Percentiles rank a stretch among this genome's conserved stretches.
These are phyloP conservation scores for Venturia nashicola DNA, from an alignment of 2,329 filamentous ascomycete species.

Conservation along the genomic window DNA sequence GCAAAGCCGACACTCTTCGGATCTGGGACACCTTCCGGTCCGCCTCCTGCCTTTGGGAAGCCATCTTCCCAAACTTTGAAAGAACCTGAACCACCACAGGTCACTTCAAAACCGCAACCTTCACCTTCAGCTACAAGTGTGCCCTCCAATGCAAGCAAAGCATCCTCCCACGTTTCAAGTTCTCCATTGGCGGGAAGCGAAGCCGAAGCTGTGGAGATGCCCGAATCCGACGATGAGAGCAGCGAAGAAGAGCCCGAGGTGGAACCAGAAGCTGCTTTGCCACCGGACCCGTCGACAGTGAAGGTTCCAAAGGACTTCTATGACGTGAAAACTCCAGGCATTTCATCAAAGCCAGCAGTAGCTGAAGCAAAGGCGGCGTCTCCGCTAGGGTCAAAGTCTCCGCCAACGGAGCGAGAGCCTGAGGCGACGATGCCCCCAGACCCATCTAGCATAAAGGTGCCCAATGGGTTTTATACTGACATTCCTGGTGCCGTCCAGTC, in stretches of 20 bases:
- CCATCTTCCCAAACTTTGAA: background rate
- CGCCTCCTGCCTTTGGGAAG: constrained; percentile 2
- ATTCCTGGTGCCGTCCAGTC: constrained; percentile 34
- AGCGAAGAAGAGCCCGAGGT: constrained; percentile 20
- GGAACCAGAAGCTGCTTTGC: constrained; percentile 24
- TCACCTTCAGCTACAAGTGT: constrained; percentile 23
- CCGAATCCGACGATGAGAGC: constrained; percentile 27
- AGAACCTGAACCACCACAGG: constrained; percentile 12
- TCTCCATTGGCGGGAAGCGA: constrained; percentile 22
- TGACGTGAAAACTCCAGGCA: background rate
- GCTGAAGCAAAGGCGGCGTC: constrained; percentile 5
- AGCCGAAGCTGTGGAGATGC: constrained; percentile 24
- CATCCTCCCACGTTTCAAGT: constrained; percentile 14
- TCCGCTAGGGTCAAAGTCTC: constrained; percentile 8
- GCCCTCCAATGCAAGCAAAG: constrained; percentile 1
- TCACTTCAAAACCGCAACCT: constrained; percentile 7
- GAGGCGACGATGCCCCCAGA: background rate
- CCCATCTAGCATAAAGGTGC: constrained; percentile 4
- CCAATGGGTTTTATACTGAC: constrained; percentile 17
- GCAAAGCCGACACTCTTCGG: constrained; percentile 2
- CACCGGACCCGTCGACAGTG: constrained; percentile 21
- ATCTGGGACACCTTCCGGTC: background rate
- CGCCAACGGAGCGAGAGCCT: background rate
- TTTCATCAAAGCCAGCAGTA: background rate
- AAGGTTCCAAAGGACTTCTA: constrained; percentile 6